Conservation (phyloP, 441 rosid genomes). For the Euphorbia schlechtendalii region DNA sequence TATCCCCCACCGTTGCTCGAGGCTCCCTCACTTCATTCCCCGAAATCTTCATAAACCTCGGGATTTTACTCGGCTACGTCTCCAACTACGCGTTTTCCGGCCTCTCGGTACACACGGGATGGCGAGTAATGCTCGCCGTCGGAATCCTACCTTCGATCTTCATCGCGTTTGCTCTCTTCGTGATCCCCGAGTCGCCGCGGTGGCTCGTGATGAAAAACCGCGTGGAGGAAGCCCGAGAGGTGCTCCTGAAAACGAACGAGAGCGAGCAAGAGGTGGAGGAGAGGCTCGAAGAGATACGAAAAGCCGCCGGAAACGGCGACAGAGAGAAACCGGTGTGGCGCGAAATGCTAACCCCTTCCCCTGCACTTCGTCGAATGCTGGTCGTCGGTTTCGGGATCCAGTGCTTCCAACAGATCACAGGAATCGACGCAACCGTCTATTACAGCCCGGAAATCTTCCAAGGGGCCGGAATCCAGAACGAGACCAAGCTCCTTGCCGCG, state of each 20-base stretch:
- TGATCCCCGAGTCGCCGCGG: conserved; percentile 89
- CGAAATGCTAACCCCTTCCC: conserved; percentile 69
- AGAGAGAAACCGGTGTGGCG: conserved; percentile 71
- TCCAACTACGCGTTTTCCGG: conserved; percentile 79
- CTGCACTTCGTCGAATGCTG: conserved; percentile 56
- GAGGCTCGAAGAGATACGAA: conserved; percentile 62
- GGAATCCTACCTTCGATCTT: conserved; percentile 73
- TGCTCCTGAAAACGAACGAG: conserved; percentile 61
- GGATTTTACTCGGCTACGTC: conserved; percentile 82
- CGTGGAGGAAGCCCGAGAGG: conserved; percentile 63
- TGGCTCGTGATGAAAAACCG: conserved; percentile 77
- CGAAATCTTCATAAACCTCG: conserved; percentile 70
- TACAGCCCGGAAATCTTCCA: conserved; percentile 77
- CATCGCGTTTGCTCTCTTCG: conserved; percentile 58
- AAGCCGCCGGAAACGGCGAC: conserved; percentile 45
- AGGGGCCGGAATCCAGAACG: conserved; percentile 56
- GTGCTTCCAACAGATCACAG: conserved; percentile 83
- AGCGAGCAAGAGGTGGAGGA: conserved; percentile 62
- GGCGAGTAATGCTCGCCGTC: conserved; percentile 90
- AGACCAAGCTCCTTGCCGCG: conserved; percentile 66
- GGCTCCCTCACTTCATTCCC: conserved; percentile 85
- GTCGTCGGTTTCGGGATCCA: conserved; percentile 78
- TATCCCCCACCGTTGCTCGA: conserved; percentile 54
- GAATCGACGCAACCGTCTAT: conserved; percentile 80
- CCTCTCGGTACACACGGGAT: conserved; percentile 54